Conservation (phyloP, 257 asterid species). For the Nicotiana undulata region DNA sequence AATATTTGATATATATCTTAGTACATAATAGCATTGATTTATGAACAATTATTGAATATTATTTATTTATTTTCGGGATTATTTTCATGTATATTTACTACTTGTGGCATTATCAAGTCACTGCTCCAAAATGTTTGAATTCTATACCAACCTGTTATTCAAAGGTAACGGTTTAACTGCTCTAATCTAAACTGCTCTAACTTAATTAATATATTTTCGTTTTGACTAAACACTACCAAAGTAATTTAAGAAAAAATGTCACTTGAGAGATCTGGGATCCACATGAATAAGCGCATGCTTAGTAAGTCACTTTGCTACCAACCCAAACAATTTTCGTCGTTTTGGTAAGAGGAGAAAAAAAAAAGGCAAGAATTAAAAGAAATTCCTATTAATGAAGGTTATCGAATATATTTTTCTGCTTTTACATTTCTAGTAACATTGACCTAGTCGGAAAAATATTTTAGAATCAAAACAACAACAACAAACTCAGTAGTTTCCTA, state of each 20-base stretch:
- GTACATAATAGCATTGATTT: not conserved
- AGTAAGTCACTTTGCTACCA: not conserved
- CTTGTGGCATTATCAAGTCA: not conserved
- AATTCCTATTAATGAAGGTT: too few relatives aligned
- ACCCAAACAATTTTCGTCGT: not conserved
- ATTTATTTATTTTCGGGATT: too few relatives aligned
- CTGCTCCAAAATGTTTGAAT: not conserved
- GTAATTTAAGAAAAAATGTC: not conserved
- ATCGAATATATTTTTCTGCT: too few relatives aligned
- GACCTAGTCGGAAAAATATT: not conserved
- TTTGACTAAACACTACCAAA: too few relatives aligned
- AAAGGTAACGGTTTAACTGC: conserved; percentile 6
- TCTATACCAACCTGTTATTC: not conserved
- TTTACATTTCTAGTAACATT: not conserved
- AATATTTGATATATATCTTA: not conserved
- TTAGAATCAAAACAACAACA: not conserved
- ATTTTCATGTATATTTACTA: not conserved
- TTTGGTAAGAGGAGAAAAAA: not conserved
- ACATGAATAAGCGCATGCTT: not conserved
- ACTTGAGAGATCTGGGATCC: not conserved
- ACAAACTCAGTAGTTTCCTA: too few relatives aligned
- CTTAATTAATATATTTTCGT: not conserved
- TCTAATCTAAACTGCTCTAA: not conserved
- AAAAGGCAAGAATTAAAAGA: too few relatives aligned
- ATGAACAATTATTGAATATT: not conserved